Evolutionary conservation across 805 yeast species (phyloP).

Genomic region (Yamadazyma paraphyllophila): DNA sequence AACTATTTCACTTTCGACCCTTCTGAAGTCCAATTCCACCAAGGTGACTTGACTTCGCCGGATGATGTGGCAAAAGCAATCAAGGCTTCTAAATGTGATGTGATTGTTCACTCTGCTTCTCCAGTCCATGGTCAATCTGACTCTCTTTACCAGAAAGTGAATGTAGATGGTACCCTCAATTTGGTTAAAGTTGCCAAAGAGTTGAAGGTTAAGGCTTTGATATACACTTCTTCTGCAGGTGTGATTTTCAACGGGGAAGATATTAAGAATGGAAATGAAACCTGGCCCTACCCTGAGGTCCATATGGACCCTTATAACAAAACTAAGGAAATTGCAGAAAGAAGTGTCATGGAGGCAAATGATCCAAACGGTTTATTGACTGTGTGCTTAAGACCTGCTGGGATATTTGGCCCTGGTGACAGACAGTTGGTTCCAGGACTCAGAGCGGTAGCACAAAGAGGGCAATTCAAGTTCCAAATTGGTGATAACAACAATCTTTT

Average conservation of each 20-base stretch:
- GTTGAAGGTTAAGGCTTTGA: conserved; percentile 59
- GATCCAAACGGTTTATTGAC: conserved; percentile 60
- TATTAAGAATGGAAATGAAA: conserved; percentile 86
- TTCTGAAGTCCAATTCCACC: conserved; percentile 53
- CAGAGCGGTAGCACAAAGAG: conserved; percentile 73
- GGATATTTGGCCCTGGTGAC: conserved; percentile 98
- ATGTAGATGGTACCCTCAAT: conserved; percentile 83
- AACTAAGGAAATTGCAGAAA: conserved; percentile 91
- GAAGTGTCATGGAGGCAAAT: conserved; percentile 73
- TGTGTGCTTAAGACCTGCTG: conserved; percentile 92
- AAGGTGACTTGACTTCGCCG: conserved; percentile 81
- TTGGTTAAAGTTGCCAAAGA: conserved; percentile 63
- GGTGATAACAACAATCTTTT: conserved; percentile 93
- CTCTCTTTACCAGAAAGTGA: conserved; percentile 82
- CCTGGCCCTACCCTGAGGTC: conserved; percentile 85
- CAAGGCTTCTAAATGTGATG: conserved; percentile 55
- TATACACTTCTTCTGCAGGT: conserved; percentile 96
- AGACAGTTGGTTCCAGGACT: conserved; percentile 94
- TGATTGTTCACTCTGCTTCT: conserved; percentile 93
- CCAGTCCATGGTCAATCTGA: conserved; percentile 91
- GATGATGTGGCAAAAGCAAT: conserved; percentile 69
- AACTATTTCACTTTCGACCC: conserved; percentile 73
- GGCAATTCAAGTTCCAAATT: conserved; percentile 88
- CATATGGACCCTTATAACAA: conserved; percentile 98
- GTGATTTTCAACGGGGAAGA: conserved; percentile 96